Percentiles rank a stretch among this genome's conserved stretches.
Conservation (phyloP, 768 basidiomycete genomes). For the Macrocybe gigantea region DNA sequence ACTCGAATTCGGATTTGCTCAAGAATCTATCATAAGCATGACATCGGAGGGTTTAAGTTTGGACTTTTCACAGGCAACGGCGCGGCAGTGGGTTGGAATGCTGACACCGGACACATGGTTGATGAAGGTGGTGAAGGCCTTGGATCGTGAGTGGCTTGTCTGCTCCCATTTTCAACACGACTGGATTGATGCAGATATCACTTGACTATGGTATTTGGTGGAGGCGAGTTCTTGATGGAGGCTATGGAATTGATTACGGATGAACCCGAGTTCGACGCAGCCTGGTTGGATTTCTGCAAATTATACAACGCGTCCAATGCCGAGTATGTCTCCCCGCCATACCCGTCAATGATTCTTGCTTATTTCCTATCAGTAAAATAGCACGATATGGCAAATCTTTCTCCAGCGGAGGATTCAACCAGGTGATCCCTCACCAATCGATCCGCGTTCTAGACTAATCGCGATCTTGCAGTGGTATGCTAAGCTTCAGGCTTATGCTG, state of each 20-base stretch:
- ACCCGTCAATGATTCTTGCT: not conserved
- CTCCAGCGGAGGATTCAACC: constrained; percentile 25
- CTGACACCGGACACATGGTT: constrained; percentile 29
- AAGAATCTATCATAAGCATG: constrained; percentile 12
- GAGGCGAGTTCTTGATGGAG: constrained; percentile 34
- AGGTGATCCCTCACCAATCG: constrained; percentile 11
- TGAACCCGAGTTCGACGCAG: constrained; percentile 31
- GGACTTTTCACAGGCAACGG: constrained; percentile 30
- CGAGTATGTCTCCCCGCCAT: constrained; percentile 17
- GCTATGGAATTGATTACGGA: constrained; percentile 32
- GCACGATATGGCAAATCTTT: constrained; percentile 31
- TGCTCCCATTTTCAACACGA: not conserved
- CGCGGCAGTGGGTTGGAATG: constrained; percentile 32
- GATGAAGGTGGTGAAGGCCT: constrained; percentile 29
- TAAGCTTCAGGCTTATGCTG: constrained; percentile 32
- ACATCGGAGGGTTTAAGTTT: constrained; percentile 30
- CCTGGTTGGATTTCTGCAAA: constrained; percentile 33
- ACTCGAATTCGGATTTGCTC: too few relatives aligned
- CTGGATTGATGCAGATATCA: constrained; percentile 18
- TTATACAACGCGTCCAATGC: constrained; percentile 28
- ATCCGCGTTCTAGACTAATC: not conserved
- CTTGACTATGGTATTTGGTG: constrained; percentile 29
- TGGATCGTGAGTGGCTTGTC: constrained; percentile 20
- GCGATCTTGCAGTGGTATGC: constrained; percentile 22
- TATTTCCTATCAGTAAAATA: constrained; percentile 17